Evolutionary conservation across 257 asterid genomes (phyloP), one percentile per base, ranked within the genome.

Genomic region (Ehretia macrophylla): DNA sequence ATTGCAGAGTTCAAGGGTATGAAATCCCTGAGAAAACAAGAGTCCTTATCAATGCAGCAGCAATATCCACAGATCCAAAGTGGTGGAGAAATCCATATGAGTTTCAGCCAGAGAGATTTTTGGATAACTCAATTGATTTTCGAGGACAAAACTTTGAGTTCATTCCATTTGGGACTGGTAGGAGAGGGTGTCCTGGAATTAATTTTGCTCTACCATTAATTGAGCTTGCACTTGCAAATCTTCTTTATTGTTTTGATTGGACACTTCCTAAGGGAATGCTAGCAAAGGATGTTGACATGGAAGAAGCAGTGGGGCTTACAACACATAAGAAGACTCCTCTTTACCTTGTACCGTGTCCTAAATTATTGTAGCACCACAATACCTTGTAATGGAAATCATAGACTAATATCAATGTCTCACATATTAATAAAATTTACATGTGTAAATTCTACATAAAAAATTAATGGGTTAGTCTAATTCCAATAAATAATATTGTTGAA

Each of bases 151-250:
- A 71, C 45, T 83, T 46, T 5, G 83, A 77, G 76, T 32, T 72
- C 4, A 37, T 83, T n/a, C 86, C 84, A 17, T 83, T 83, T 58
- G 89, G 85, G 4, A 76, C 71, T 8, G 86, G 86, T 0, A 65
- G 84, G 54, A 68, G 90, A 50, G 69, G 77, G 5, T 83, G 91
- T 59, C 87, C 87, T 8, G 83, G 81, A n/a, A 81, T 81, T 1
- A 59, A 60, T 39, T 77, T 76, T 21, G 49, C 80, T 2, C 17
- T 76, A 8, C 68, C 77, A 21, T 53, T 76, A 54, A 69, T 78
- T 71, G 83, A 83, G 56, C 64, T 78, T 9, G 72, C 77, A 16
- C 60, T 81, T 27, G 88, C 85, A 10, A 76, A 81, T 65, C 77
- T 81, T 52, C 47, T 78, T 11, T 64, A 40, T 58, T 11, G 59